Base-by-base conservation (phyloP, 2,329 filamentous ascomycete species). In the Aspergillus candidus region DNA sequence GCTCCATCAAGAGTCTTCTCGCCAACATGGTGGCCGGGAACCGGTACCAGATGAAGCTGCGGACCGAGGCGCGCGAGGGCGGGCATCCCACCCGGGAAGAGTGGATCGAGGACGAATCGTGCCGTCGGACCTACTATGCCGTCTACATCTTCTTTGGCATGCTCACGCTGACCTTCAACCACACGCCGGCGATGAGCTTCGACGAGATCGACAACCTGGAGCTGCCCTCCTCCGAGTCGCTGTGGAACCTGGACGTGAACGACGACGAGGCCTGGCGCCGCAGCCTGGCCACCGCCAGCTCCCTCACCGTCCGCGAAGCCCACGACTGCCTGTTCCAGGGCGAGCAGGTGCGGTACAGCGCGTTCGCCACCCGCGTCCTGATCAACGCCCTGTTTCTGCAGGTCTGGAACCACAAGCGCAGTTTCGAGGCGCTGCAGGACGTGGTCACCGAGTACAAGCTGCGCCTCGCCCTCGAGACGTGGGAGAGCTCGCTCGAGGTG, bases 11-110 rank as follows among this genome's bases (percentile, higher is more conserved):
- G 79, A 94, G 89, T 74, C 77, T 97, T 32, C 80, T 98, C 39
- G 91, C 91, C 54, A 97, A 97, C 70, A 97, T 98, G 91, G 93
- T 98, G 45, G 88, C 91, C 46, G 93, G 93, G 47, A 97, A 96
- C 64, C 83, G 89, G 40, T 97, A 97, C 65, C 93, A 98, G 70
- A 74, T 97, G 48, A 96, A 96, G 76, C 78, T 95, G 49, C 86
- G 93, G 13, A 86, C 87, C 43, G 91, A 97, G 62, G 88, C 86
- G 49, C 88, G 93, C 44, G 84, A 88, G 57, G 83, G 80, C 35
- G 75, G 80, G 22, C 77, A 79, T 49, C 88, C 91, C 1, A 88
- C 79, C 32, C 87, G 90, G 45, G 79, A 84, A 12, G 88, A 97
- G 63, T 98, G 93, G 93, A 83, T 97, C 35, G 89, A 94, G 59